Evolutionary conservation across 805 yeast genomes (phyloP).

Genomic region (Hanseniaspora meyeri): DNA sequence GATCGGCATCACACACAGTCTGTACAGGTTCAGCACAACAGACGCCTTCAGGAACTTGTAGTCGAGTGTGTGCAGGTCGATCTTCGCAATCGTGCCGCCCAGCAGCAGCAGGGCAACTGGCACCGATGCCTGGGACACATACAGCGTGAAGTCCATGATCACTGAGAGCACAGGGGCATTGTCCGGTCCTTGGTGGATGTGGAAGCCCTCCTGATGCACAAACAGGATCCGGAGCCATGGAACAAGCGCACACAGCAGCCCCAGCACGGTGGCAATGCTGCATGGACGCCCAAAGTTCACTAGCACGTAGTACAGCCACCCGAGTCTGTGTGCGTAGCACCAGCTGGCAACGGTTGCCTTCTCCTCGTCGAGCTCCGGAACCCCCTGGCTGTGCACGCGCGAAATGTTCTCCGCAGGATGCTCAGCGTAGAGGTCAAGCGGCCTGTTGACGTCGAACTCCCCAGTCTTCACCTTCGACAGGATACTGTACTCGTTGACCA

Average conservation of each 20-base stretch:
- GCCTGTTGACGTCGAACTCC: conserved; percentile 25
- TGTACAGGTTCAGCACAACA: conserved; percentile 39
- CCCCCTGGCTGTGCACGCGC: background rate
- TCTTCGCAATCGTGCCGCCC: conserved; percentile 80
- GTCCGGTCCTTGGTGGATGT: conserved; percentile 73
- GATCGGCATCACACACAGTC: conserved; percentile 64
- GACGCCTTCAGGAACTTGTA: conserved; percentile 52
- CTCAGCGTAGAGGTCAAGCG: conserved; percentile 20
- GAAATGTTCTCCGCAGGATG: background rate
- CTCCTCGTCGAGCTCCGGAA: background rate
- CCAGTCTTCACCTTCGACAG: conserved; percentile 23
- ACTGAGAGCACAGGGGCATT: conserved; percentile 71
- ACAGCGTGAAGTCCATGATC: conserved; percentile 65
- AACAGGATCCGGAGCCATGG: conserved; percentile 74
- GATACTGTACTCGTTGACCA: conserved; percentile 32
- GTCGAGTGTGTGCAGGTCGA: conserved; percentile 48
- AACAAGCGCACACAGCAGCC: conserved; percentile 63
- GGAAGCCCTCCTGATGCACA: conserved; percentile 33
- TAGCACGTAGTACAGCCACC: conserved; percentile 28
- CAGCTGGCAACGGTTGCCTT: conserved; percentile 4
- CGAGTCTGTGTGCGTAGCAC: conserved; percentile 21
- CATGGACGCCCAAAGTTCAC: conserved; percentile 58
- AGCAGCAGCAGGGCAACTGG: conserved; percentile 72
- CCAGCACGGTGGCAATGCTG: conserved; percentile 53
- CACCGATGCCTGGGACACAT: conserved; percentile 77